A percentile compares a stretch with the other conserved stretches of the same genome.
Evolutionary conservation across 805 yeast genomes (phyloP).

Genomic region (Ogataea pini): DNA sequence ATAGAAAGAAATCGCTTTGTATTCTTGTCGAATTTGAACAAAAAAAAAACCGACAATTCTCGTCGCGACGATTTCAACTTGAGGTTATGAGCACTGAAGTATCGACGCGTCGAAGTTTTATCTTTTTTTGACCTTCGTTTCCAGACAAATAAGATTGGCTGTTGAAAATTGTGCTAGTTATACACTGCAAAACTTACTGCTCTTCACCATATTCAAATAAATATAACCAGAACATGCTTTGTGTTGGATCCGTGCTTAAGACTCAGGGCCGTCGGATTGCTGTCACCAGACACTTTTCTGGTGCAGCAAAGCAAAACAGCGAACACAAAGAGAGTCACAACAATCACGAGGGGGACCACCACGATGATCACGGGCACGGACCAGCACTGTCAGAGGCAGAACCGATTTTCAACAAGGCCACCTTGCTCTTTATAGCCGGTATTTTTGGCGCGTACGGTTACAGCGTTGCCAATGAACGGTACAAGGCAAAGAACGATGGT

Average conservation of each 20-base stretch:
- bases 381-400: conserved; percentile 30
- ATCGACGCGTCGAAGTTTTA: conserved; percentile 3
- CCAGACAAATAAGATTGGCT: background rate
- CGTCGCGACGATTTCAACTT: conserved; percentile 4
- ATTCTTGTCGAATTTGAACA: background rate
- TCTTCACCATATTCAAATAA: background rate
- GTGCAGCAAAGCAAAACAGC: conserved; percentile 4
- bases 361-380: conserved; percentile 19
- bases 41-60: background rate
- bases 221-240: too few species aligned
- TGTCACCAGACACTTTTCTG: conserved; percentile 3
- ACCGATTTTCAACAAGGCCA: conserved; percentile 29
- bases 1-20: too few species aligned
- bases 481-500: conserved; percentile 45
- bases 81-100: background rate
- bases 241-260: background rate
- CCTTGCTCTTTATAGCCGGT: conserved; percentile 24
- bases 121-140: background rate
- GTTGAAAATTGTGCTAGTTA: background rate
- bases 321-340: conserved; percentile 15
- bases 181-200: background rate
- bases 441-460: conserved; percentile 41
- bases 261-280: background rate
- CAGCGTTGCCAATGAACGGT: conserved; percentile 49
- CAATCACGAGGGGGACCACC: conserved; percentile 17